Evolutionary conservation across 2,329 filamentous ascomycete genomes (phyloP), one percentile per base, ranked within the genome.

Genomic region (Mycosphaerella arachidis): DNA sequence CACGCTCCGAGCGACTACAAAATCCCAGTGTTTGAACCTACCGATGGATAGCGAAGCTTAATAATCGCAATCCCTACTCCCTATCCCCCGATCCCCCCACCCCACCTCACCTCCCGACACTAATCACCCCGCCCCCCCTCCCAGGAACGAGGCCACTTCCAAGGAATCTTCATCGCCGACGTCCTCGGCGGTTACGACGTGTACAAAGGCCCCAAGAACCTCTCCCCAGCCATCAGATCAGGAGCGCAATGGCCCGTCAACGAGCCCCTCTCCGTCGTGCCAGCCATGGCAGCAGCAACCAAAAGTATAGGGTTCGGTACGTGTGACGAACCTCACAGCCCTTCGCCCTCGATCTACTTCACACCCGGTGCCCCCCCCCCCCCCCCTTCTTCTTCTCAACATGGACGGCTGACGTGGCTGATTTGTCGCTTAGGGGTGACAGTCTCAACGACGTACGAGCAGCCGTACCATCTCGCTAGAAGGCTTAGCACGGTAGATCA

Each of bases 201-300:
- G 4, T 90, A 88, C 73, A 84, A 84, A 60, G 82, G 85, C 0
- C 83, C 83, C 0, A 73, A 77, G 4, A 86, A 83, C 61, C 77
- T 89, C 2, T 79, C 82, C 3, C 82, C 86, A 0, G 84, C 85
- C 0, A 81, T 88, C 53, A 71, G 79, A 0, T 83, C 84, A 0
- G 87, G 85, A 1, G 84, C 86, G 0, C 87, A 90, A 71, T 89
- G 85, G 81, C 87, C 87, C 0, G 84, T 89, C n/a, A 88, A 87
- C 61, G 86, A 90, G 69, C 86, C 86, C 0, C 68, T 89, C 1
- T 80, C 82, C 1, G 79, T 86, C 2, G 78, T 89, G 0, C 79
- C 86, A 1, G 85, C 86, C 2, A 87, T 89, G 85, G 86, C 86
- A 0, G 86, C 86, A 0, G 86, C 78, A 0, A 89, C 87, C 0